Evolutionary conservation across 2,329 filamentous ascomycete species (phyloP).

Genomic region (Aspergillus luchuensis): DNA sequence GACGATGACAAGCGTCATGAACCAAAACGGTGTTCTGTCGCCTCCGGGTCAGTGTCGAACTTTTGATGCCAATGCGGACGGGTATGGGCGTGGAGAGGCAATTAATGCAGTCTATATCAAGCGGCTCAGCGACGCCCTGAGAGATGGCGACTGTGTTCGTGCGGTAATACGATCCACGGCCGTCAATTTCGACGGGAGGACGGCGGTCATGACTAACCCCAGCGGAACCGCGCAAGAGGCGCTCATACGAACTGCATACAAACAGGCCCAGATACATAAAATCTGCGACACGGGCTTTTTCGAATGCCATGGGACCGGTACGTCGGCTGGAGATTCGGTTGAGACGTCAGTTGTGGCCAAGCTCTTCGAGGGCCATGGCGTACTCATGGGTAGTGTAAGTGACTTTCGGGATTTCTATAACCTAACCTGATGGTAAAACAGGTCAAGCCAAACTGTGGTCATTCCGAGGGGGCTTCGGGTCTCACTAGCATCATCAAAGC

Average conservation of each 20-base stretch:
- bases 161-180: slow-evolving; percentile 32
- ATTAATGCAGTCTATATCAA: slow-evolving; percentile 37
- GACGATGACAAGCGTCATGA: slow-evolving; percentile 28
- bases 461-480: slow-evolving; percentile 5
- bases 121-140: slow-evolving; percentile 20
- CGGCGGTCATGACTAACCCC: background rate
- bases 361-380: background rate
- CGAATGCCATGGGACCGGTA: slow-evolving; percentile 8
- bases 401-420: too few relatives aligned
- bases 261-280: background rate
- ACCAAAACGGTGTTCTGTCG: slow-evolving; percentile 38
- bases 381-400: background rate
- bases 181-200: slow-evolving; percentile 29
- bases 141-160: slow-evolving; percentile 34
- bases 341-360: background rate
- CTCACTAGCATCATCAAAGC: slow-evolving; percentile 7
- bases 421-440: background rate
- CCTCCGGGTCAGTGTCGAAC: slow-evolving; percentile 30
- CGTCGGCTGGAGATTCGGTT: background rate
- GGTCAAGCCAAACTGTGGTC: slow-evolving; percentile 9
- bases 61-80: slow-evolving; percentile 33
- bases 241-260: background rate
- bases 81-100: slow-evolving; percentile 38
- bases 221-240: background rate
- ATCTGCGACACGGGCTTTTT: background rate